Percentiles rank a stretch among this genome's conserved stretches.
Evolutionary conservation across 106 monocot genomes (phyloP).

Genomic region (Triglochin maritima): DNA sequence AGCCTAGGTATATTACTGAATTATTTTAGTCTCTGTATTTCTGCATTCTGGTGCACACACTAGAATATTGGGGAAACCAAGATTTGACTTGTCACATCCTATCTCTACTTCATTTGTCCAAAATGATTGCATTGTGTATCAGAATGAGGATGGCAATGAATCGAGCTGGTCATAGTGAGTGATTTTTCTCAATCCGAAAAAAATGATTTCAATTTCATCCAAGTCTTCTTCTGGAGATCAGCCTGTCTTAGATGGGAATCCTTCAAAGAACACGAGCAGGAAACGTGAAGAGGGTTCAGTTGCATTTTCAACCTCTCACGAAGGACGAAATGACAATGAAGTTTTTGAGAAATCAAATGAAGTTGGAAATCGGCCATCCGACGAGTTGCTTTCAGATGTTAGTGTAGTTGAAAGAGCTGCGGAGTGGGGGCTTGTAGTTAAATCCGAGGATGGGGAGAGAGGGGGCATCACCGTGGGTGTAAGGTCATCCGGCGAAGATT

Average conservation of each 20-base stretch:
- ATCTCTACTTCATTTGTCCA: no score
- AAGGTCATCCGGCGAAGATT: conserved; percentile 3
- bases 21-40: no score
- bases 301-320: background rate
- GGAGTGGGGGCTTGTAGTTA: conserved; percentile 24
- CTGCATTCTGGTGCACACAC: no score
- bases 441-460: conserved; percentile 12
- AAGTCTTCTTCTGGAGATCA: background rate
- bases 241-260: no score
- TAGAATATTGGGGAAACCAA: no score
- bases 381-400: background rate
- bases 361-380: background rate
- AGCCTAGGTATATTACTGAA: no score
- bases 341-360: background rate
- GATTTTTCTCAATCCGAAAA: background rate
- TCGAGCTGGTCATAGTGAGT: background rate
- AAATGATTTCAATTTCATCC: background rate
- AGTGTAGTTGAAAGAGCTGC: conserved; percentile 11
- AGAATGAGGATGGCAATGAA: no score
- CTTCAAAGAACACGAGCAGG: background rate
- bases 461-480: conserved; percentile 7
- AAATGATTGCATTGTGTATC: no score
- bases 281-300: background rate
- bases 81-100: no score
- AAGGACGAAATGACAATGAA: background rate